Conservation (phyloP, 176 grass and related monocot species). For the Avena sativa region DNA sequence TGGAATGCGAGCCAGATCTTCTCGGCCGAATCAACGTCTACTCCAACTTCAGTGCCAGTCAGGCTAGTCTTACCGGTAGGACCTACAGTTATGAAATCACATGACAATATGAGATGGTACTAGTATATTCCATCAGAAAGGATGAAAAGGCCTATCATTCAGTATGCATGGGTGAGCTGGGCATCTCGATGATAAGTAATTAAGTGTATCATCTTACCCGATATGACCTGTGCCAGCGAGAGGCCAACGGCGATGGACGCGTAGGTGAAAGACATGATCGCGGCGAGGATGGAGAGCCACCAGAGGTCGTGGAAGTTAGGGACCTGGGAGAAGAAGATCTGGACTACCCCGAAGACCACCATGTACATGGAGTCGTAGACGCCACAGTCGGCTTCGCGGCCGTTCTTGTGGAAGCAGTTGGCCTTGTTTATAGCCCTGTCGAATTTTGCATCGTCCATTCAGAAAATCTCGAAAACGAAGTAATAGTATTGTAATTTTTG, state of each 20-base stretch:
- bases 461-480: not conserved
- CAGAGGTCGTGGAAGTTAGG: conserved; percentile 76
- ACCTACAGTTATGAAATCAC: conserved; percentile 44
- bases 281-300: conserved; percentile 79
- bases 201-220: conserved; percentile 38
- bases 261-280: conserved; percentile 87
- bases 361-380: conserved; percentile 73
- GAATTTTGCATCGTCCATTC: not conserved
- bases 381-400: conserved; percentile 60
- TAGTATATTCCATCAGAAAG: conserved; percentile 11
- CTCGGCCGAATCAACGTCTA: conserved; percentile 63
- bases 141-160: not conserved
- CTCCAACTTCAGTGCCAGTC: conserved; percentile 76
- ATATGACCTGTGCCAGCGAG: conserved; percentile 55
- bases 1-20: conserved; percentile 85
- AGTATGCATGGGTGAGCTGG: not conserved
- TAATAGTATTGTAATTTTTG: conserved; percentile 1
- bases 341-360: conserved; percentile 70
- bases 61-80: conserved; percentile 55
- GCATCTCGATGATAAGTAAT: not conserved
- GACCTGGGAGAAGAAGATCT: conserved; percentile 87
- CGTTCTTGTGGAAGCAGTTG: conserved; percentile 75
- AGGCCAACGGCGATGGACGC: conserved; percentile 78
- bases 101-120: not conserved
- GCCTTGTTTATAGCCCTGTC: conserved; percentile 78